Conservation (phyloP, 768 basidiomycete genomes). For the Tephrocybe sp. region DNA sequence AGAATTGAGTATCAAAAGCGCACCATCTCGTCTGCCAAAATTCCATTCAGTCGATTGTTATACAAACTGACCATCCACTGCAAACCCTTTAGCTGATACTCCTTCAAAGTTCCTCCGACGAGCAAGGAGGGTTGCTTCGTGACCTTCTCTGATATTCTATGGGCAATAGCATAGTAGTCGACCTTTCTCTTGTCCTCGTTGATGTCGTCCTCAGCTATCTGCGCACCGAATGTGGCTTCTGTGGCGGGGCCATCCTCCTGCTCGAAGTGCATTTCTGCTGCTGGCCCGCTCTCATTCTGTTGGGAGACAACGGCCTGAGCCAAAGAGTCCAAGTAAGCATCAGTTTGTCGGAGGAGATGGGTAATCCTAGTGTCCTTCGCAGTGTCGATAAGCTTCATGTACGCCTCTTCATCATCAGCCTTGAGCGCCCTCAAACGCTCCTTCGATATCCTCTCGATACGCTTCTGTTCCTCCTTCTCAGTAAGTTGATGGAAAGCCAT, state of each 20-base stretch:
- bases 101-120: conserved; percentile 87
- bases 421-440: conserved; percentile 98
- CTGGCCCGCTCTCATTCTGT: conserved; percentile 67
- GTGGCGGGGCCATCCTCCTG: conserved; percentile 73
- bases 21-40: conserved; percentile 94
- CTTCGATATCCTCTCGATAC: conserved; percentile 93
- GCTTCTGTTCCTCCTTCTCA: conserved; percentile 97
- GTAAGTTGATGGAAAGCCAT: conserved; percentile 83
- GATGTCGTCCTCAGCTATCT: conserved; percentile 61
- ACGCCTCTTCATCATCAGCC: conserved; percentile 99
- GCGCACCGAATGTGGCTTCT: conserved; percentile 91
- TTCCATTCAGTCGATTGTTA: conserved; percentile 94
- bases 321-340: conserved; percentile 91
- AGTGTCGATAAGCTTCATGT: conserved; percentile 97
- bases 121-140: conserved; percentile 71
- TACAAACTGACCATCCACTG: conserved; percentile 99
- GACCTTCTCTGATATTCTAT: conserved; percentile 87
- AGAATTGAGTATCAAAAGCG: conserved; percentile 19
- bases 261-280: conserved; percentile 47
- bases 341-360: conserved; percentile 92
- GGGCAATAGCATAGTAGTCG: conserved; percentile 97
- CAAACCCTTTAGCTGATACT: conserved; percentile 92
- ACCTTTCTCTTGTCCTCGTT: conserved; percentile 68
- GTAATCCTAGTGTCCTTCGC: conserved; percentile 99
- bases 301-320: conserved; percentile 93